Evolutionary conservation across 2,329 filamentous ascomycete genomes (phyloP), one percentile per base, ranked within the genome.

Genomic region (Cercospora sp.): DNA sequence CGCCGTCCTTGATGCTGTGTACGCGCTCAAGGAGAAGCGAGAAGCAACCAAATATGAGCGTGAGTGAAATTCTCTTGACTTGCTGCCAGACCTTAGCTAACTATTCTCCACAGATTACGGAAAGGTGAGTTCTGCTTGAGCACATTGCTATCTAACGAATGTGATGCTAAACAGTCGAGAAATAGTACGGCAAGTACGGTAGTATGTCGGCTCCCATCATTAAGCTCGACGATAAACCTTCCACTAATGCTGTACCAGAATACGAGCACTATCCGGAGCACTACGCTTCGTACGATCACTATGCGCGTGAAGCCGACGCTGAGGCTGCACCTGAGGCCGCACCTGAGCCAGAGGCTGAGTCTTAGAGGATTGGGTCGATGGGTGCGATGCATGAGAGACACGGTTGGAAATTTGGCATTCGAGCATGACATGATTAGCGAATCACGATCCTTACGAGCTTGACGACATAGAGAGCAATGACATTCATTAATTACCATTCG

Each of bases 401-500:
- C 53, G 53, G 26, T 23, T 30, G 26, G 13, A 30, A 16, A n/a
- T 53, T 63, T 53, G 28, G 9, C 31, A 20, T 55, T 55, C 13
- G 26, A 53, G 48, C 45, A 31, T 60, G 58, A 39, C 1, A 62
- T 42, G 36, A 42, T 23, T 18, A 28, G 23, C 36, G 26, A 18
- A 53, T 39, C 45, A 63, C 61, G 61, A 55, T 63, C 61, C 48
- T 63, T 63, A 63, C 28, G 61, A 63, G 61, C 45, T 63, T 62
- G 13, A 48, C 23, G 36, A 62, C 28, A 51, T 51, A 36, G 30
- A 63, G 55, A 33, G 42, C 42, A 63, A 63, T 55, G 61, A 63
- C 61, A 57, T 28, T 63, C 61, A 31, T 55, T 63, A 59, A 59
- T 33, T 10, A 28, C 28, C 5, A 28, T 53, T 28, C 60, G 60